Evolutionary conservation across 805 yeast species (phyloP).

Genomic region (Pichia kluyveri): DNA sequence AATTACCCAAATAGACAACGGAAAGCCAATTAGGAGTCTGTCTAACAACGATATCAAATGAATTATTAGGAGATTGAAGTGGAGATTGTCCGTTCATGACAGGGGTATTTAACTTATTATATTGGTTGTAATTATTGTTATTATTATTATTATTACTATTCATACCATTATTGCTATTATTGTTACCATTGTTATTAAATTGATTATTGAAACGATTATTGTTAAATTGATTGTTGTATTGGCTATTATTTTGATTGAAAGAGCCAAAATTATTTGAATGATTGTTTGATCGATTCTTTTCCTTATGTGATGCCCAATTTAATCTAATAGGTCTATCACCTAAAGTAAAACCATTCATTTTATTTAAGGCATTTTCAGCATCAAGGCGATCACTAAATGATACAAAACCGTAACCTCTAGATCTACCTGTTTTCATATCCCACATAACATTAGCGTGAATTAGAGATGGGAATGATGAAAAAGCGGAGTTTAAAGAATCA

Average conservation of each 20-base stretch:
- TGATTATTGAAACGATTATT: conserved; percentile 7
- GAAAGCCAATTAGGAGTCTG: conserved; percentile 80
- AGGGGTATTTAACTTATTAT: neutral
- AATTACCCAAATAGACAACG: conserved; percentile 80
- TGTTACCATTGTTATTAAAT: conserved; percentile 13
- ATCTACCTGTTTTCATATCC: conserved; percentile 92
- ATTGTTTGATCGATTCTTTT: conserved; percentile 17
- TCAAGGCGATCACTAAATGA: conserved; percentile 58
- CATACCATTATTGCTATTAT: conserved; percentile 13
- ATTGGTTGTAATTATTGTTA: neutral
- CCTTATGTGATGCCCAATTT: conserved; percentile 82
- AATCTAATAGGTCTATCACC: conserved; percentile 73
- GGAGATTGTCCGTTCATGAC: neutral
- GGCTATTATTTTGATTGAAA: neutral
- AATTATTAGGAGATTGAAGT: neutral
- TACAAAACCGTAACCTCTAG: conserved; percentile 88
- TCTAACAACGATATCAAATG: conserved; percentile 62
- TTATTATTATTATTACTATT: conserved; percentile 8
- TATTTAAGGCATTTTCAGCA: conserved; percentile 63
- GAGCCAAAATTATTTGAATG: conserved; percentile 6
- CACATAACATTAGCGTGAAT: conserved; percentile 91
- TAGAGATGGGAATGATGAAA: conserved; percentile 48
- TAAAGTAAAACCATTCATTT: conserved; percentile 66
- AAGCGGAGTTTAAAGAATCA: conserved; percentile 52
- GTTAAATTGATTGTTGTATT: conserved; percentile 4